These are phyloP conservation scores for Dacryopinax spathularia DNA, from an alignment of 768 basidiomycete species.

Conservation along the genomic window DNA sequence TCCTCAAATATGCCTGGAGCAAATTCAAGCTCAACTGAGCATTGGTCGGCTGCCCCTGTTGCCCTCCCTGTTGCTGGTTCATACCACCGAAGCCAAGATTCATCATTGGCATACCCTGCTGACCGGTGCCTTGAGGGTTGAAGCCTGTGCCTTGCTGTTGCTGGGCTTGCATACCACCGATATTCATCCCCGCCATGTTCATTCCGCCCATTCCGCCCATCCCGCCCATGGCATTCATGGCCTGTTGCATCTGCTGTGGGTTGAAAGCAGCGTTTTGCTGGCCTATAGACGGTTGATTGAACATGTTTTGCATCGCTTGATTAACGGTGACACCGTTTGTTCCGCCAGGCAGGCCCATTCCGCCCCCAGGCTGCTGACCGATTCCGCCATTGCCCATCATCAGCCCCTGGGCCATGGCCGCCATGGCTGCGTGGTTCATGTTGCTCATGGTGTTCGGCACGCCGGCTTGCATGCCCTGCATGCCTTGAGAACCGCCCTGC, in stretches of 20 bases:
- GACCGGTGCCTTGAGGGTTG: neutral
- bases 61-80: neutral
- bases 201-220: neutral
- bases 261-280: neutral
- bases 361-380: neutral
- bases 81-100: neutral
- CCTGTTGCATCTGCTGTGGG: neutral
- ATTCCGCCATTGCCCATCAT: neutral
- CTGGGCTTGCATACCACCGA: neutral
- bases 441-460: neutral
- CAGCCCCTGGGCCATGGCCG: neutral
- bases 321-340: neutral
- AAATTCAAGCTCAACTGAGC: neutral
- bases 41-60: neutral
- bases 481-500: neutral
- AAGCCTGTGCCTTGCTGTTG: neutral
- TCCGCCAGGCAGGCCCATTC: neutral
- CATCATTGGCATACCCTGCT: neutral
- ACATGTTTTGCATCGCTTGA: neutral
- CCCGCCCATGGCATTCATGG: neutral
- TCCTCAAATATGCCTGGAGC: neutral
- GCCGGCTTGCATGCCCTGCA: neutral
- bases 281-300: neutral
- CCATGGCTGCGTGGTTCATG: neutral
- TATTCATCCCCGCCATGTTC: neutral